Evolutionary conservation across 1,284 basidiomycete species (phyloP).

Genomic region (Sanghuangporus baumii): DNA sequence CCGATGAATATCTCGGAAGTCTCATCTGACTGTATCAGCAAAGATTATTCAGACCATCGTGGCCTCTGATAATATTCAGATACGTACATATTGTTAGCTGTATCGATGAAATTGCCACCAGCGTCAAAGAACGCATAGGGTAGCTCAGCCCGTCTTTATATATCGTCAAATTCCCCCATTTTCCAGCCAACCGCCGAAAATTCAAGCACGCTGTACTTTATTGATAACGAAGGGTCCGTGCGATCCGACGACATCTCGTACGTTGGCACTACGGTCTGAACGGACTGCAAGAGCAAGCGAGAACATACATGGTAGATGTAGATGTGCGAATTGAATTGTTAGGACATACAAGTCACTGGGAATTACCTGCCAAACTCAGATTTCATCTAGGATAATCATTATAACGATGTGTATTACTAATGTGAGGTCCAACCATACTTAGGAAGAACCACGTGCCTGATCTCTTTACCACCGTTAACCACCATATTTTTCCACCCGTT

Average conservation of each 20-base stretch:
- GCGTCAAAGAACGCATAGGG: conserved; percentile 24
- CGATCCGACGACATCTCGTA: neutral
- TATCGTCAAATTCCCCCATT: neutral
- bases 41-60: neutral
- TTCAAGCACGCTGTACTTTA: neutral
- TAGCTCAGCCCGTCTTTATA: neutral
- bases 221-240: neutral
- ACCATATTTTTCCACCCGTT: no score
- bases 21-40: conserved; percentile 31
- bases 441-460: no score
- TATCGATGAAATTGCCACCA: conserved; percentile 22
- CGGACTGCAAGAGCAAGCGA: neutral
- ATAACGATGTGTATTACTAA: no score
- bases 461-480: no score
- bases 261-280: neutral
- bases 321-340: no score
- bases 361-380: neutral
- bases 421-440: no score
- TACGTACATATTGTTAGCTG: conserved; percentile 12
- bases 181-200: neutral
- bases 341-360: neutral
- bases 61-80: neutral
- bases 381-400: neutral
- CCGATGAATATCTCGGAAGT: conserved; percentile 39
- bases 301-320: neutral